Conservation (phyloP, 2,329 filamentous ascomycete species). For the Atkinsonella hypoxylon region DNA sequence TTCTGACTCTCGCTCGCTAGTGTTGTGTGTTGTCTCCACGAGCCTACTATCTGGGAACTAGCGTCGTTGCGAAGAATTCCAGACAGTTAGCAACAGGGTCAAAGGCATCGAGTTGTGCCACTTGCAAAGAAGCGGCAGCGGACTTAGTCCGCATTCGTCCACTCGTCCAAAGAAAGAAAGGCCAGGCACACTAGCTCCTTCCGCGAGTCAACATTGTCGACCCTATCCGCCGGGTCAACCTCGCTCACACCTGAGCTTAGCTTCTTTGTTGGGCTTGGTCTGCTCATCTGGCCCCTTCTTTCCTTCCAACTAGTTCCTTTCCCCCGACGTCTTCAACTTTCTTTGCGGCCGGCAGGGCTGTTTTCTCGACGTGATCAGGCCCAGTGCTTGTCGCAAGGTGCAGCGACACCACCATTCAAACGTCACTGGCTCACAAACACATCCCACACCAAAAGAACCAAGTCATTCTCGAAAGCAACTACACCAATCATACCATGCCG, state of each 20-base stretch:
- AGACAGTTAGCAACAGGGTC: background rate
- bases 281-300: background rate
- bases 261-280: background rate
- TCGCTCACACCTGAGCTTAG: background rate
- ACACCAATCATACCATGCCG: conserved; percentile 20
- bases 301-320: background rate
- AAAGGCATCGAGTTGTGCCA: background rate
- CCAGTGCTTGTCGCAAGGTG: background rate
- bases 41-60: background rate
- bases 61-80: background rate
- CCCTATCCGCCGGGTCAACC: background rate
- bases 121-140: background rate
- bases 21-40: background rate
- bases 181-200: background rate
- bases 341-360: background rate
- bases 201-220: background rate
- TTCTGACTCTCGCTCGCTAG: background rate
- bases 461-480: background rate
- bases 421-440: background rate
- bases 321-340: background rate
- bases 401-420: background rate
- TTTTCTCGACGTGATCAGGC: background rate
- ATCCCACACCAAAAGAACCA: background rate
- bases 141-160: background rate
- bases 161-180: background rate